Conservation (phyloP, 768 basidiomycete genomes). For the Macrocybe gigantea region DNA sequence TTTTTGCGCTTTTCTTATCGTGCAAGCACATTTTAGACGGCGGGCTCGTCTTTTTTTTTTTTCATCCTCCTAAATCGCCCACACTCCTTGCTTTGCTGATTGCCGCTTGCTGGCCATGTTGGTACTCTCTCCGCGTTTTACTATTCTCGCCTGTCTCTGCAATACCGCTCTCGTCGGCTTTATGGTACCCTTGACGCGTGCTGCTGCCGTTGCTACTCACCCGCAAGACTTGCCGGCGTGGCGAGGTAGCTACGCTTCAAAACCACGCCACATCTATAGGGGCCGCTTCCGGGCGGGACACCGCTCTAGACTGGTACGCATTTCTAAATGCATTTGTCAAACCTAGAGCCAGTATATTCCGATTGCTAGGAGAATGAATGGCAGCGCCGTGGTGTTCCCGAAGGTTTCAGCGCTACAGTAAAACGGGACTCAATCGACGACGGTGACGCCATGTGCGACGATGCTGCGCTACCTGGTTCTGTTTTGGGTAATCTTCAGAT, state of each 20-base stretch:
- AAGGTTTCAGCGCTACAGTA: too few species aligned
- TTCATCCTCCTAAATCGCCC: conserved; percentile 11
- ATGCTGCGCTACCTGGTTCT: too few species aligned
- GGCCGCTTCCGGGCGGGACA: too few species aligned
- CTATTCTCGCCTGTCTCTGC: conserved; percentile 38
- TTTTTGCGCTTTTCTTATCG: conserved; percentile 28
- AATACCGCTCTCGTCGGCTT: conserved; percentile 31
- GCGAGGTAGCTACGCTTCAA: background rate
- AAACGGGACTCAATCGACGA: too few species aligned
- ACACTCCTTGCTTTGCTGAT: conserved; percentile 7
- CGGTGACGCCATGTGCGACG: too few species aligned
- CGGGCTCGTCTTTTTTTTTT: conserved; percentile 6
- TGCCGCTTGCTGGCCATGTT: conserved; percentile 35
- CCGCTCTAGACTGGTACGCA: too few species aligned
- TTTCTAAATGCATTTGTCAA: too few species aligned
- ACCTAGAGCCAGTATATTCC: too few species aligned
- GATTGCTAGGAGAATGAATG: too few species aligned
- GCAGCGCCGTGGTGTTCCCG: too few species aligned
- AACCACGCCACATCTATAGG: too few species aligned
- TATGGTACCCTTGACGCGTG: conserved; percentile 26
- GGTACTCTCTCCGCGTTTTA: conserved; percentile 39
- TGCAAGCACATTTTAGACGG: conserved; percentile 14
- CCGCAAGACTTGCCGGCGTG: conserved; percentile 11
- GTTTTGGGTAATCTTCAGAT: too few species aligned
- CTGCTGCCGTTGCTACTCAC: conserved; percentile 33